Evolutionary conservation across 805 yeast species (phyloP), one percentile per base, ranked within the genome.

Genomic region (Saccharomyces paradoxus): DNA sequence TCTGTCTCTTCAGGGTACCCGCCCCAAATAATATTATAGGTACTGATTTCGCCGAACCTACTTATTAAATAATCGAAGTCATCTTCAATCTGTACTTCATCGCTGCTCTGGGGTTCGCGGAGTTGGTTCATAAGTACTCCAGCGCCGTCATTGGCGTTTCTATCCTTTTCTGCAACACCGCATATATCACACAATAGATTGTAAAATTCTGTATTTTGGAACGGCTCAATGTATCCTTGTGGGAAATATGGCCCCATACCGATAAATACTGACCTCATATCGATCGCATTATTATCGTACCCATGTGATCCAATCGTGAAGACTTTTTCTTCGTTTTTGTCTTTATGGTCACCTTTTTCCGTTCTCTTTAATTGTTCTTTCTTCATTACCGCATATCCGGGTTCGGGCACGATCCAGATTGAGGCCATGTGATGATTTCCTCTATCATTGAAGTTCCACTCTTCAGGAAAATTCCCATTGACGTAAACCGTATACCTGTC

Each of bases 251-350:
- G 97, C 0, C 98, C 98, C 1, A 77, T 68, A 0, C 86, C 96
- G 46, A 89, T 62, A 66, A 92, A 91, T 9, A 88, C 61, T 0
- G 96, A 90, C 51, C 96, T 73, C 96, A 90, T 90, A 55, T 89
- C 72, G 6, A 85, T 78, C 57, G 84, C 89, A 0, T 84, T 77
- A 63, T 86, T 87, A 63, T 86, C 82, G 67, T 88, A 91, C 1
- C 97, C 97, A 69, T 89, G 96, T 0, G 86, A 86, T 8, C 96
- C 97, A 29, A 56, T 48, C 1, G 27, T 22, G 7, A 26, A 46
- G 10, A 31, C 41, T 14, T 29, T 13, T 4, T 44, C 32, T n/a
- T 47, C 27, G 30, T 32, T 57, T 59, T 56, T 69, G 63, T 17
- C 56, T 29, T 52, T 63, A 60, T 21, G 58, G 52, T 37, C 65